Conservation (phyloP, 2,329 filamentous ascomycete genomes). For the Endoconidiophora laricicola region DNA sequence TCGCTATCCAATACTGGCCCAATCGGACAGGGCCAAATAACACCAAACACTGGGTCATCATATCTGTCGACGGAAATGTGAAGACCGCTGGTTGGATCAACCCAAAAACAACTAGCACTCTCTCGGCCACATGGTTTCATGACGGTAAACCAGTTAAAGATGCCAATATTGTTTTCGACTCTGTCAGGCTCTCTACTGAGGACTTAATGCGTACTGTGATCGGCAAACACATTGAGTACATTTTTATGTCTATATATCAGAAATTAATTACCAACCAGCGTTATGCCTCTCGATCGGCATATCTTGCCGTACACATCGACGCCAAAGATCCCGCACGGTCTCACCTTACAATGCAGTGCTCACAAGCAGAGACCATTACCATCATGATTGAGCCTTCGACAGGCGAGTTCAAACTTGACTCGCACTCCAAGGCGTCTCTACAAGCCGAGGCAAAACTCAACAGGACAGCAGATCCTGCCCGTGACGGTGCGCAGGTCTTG, state of each 20-base stretch:
- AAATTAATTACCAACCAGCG: conserved; percentile 43
- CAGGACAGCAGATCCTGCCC: conserved; percentile 34
- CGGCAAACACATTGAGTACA: conserved; percentile 54
- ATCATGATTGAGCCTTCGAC: conserved; percentile 62
- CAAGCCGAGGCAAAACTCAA: conserved; percentile 52
- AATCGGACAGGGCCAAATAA: conserved; percentile 34
- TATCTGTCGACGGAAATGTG: conserved; percentile 59
- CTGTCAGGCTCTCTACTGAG: conserved; percentile 54
- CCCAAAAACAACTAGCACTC: conserved; percentile 31
- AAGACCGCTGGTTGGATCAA: conserved; percentile 25
- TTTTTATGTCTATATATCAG: conserved; percentile 49
- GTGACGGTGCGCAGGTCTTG: conserved; percentile 40
- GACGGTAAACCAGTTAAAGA: conserved; percentile 60
- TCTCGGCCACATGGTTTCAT: conserved; percentile 67
- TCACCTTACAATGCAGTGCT: conserved; percentile 48
- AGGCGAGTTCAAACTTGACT: conserved; percentile 56
- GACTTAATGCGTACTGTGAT: conserved; percentile 56
- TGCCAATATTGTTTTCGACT: conserved; percentile 49
- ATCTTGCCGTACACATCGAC: conserved; percentile 40
- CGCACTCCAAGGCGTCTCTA: conserved; percentile 38
- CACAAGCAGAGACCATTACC: conserved; percentile 8
- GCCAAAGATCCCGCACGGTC: conserved; percentile 48
- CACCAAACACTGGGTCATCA: conserved; percentile 77
- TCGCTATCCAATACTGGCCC: conserved; percentile 86
- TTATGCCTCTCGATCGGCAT: conserved; percentile 42